These are phyloP conservation scores for Xylaria polymorpha DNA, from an alignment of 2,329 filamentous ascomycete species.

Conservation along the genomic window DNA sequence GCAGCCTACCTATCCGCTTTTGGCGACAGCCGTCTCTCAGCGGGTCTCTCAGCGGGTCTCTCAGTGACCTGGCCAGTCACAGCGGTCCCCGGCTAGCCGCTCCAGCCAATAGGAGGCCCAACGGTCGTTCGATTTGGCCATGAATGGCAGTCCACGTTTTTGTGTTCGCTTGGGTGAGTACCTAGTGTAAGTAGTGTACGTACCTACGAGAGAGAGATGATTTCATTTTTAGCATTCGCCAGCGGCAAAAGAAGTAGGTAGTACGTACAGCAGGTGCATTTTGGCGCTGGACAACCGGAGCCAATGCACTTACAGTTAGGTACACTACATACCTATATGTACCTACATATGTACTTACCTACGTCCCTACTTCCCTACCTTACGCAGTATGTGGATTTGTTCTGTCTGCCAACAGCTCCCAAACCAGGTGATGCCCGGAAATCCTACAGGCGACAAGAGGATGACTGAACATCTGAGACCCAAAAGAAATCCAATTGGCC, in stretches of 20 bases:
- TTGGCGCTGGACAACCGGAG: conserved; percentile 17
- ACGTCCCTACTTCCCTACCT: too few species aligned
- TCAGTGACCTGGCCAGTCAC: conserved; percentile 34
- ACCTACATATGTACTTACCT: too few species aligned
- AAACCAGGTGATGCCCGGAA: too few species aligned
- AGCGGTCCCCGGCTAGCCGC: conserved; percentile 15
- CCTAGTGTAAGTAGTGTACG: not conserved
- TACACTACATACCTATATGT: too few species aligned
- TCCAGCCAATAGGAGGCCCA: conserved; percentile 40
- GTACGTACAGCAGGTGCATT: not conserved
- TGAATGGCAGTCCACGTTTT: conserved; percentile 24
- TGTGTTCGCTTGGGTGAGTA: not conserved
- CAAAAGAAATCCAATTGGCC: conserved; percentile 14
- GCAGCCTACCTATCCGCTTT: conserved; percentile 21
- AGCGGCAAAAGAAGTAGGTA: conserved; percentile 24
- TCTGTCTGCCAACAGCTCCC: too few species aligned
- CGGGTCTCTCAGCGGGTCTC: conserved; percentile 5
- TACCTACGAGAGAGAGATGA: not conserved
- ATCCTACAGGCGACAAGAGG: conserved; percentile 7
- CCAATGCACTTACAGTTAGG: conserved; percentile 34
- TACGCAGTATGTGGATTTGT: too few species aligned
- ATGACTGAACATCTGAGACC: not conserved
- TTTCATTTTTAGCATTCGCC: conserved; percentile 17
- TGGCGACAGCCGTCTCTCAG: conserved; percentile 6
- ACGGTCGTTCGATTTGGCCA: conserved; percentile 30